Evolutionary conservation across 495 filamentous ascomycete genomes (phyloP), one percentile per base, ranked within the genome.

Genomic region (Ramalina peruviana): DNA sequence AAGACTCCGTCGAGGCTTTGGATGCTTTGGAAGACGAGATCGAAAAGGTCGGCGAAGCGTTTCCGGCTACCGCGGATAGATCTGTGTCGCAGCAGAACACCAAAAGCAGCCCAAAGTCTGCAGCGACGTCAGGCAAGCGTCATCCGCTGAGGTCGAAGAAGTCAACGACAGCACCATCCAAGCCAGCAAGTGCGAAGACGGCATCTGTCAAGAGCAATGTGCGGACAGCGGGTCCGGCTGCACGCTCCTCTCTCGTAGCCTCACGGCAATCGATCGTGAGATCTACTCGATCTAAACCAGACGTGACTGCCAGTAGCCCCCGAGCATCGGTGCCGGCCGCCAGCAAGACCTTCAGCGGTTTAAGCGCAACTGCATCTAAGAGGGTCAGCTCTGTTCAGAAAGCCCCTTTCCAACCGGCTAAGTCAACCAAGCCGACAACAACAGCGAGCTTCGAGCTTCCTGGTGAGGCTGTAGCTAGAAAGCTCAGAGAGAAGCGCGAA

Each of bases 381-480:
- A 36, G 62, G 3, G 46, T 60, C 6, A 62, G 57, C 55, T 72
- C 54, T 56, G 59, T 46, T 60, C 68, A 55, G 61, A 71, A 46
- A 48, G 50, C 65, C 55, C 38, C 69, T 57, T 57, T 68, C 63
- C 36, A 65, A 53, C 47, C 67, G 57, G 54, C 62, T 54, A 75
- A 82, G 64, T 83, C 81, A 0, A 70, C 62, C 26, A 85, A 80
- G 55, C 60, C 72, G 7, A 73, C 73, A 10, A 84, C 81, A 5
- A 72, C 67, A 27, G 65, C 85, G 11, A 75, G 66, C 16, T 89
- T 87, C 60, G 76, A 82, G 58, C 70, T 89, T 20, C 81, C 83
- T 0, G 82, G 84, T 30, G 85, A 87, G 50, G 83, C 79, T 23
- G 68, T 87, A 30, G 81, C 83, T 20, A 78, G 78, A 9, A 78